Percentiles rank a stretch among this genome's conserved stretches.
These are phyloP conservation scores for Mycena filopes DNA, from an alignment of 768 basidiomycete species.

Conservation along the genomic window DNA sequence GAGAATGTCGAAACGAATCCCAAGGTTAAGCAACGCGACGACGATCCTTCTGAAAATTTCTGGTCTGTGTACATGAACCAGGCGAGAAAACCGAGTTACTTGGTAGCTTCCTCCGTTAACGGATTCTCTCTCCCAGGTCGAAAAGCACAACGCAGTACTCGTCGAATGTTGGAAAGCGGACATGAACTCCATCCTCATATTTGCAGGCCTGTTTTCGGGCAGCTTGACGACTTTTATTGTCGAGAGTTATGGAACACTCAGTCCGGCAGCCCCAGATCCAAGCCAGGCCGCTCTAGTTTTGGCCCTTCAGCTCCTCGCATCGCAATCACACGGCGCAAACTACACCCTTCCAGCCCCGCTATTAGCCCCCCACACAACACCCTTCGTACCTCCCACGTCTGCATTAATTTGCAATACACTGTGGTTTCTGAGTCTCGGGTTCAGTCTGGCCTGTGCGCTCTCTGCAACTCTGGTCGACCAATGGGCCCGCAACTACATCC, in stretches of 20 bases:
- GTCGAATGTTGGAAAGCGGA: constrained; percentile 30
- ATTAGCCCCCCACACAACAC: not conserved
- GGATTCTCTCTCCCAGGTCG: too few species aligned
- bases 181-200: constrained; percentile 32
- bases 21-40: constrained; percentile 16
- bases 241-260: constrained; percentile 37
- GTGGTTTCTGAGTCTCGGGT: constrained; percentile 59
- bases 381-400: constrained; percentile 41
- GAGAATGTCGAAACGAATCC: not conserved
- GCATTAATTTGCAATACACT: constrained; percentile 52
- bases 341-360: constrained; percentile 1
- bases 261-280: constrained; percentile 28
- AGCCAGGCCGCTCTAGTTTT: constrained; percentile 25
- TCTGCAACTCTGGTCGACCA: constrained; percentile 60
- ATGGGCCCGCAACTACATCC: constrained; percentile 56
- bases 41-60: constrained; percentile 27
- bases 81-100: too few species aligned
- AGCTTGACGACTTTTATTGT: constrained; percentile 41
- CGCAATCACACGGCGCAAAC: constrained; percentile 21
- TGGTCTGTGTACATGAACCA: constrained; percentile 30
- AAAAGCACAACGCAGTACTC: constrained; percentile 18
- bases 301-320: constrained; percentile 18
- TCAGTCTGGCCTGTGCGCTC: constrained; percentile 54
- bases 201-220: constrained; percentile 43
- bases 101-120: too few species aligned